A percentile compares a stretch with the other conserved stretches of the same genome.
Evolutionary conservation across 331 rosid genomes (phyloP).

Genomic region (Malus hybrid): DNA sequence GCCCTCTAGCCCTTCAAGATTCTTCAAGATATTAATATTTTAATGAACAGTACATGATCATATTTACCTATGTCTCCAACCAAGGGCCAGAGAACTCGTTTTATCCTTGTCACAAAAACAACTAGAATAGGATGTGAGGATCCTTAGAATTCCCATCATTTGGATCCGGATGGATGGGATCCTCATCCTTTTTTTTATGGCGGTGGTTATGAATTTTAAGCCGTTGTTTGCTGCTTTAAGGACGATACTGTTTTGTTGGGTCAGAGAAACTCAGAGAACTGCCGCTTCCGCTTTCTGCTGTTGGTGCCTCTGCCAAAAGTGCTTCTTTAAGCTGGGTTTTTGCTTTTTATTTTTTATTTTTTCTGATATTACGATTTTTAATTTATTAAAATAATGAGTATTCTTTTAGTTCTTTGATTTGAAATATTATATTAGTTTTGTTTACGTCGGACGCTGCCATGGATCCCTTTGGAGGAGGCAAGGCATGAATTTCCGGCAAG

Average conservation of each 20-base stretch:
- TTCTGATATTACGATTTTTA: too few relatives aligned
- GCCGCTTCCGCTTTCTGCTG: neutral
- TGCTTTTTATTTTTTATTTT: neutral
- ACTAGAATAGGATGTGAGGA: too few relatives aligned
- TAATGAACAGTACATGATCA: too few relatives aligned
- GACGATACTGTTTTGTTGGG: constrained; percentile 25
- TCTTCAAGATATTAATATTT: too few relatives aligned
- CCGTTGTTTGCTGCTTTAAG: constrained; percentile 26
- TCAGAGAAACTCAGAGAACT: constrained; percentile 2
- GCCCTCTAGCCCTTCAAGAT: too few relatives aligned
- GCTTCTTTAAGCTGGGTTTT: constrained; percentile 10
- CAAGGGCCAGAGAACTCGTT: too few relatives aligned
- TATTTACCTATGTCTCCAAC: too few relatives aligned
- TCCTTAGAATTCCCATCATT: too few relatives aligned
- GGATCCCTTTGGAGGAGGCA: constrained; percentile 74
- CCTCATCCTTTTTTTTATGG: neutral
- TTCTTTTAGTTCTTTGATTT: constrained; percentile 22
- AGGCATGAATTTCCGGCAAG: constrained; percentile 73
- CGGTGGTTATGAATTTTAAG: constrained; percentile 9
- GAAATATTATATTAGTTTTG: constrained; percentile 37
- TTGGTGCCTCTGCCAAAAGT: neutral
- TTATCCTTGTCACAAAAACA: too few relatives aligned
- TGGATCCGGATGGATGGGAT: too few relatives aligned
- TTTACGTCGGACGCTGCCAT: constrained; percentile 34
- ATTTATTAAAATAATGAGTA: too few relatives aligned